Conservation (phyloP, 345 rosid genomes). For the Moringa oleifera region DNA sequence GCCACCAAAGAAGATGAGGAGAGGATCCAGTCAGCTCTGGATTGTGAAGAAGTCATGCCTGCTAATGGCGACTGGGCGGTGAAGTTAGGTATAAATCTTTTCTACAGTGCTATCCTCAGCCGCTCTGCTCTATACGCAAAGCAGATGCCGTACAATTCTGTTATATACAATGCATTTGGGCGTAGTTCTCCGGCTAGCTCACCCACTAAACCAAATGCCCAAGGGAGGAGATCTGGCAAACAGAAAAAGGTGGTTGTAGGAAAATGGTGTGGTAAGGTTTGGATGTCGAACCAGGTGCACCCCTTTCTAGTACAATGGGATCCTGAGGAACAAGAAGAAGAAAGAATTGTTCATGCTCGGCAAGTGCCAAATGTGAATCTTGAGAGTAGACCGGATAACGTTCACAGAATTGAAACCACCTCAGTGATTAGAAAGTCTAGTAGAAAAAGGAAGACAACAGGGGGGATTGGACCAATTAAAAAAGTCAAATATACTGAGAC, state of each 20-base stretch:
- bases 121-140: conserved; percentile 82
- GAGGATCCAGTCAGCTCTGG: conserved; percentile 59
- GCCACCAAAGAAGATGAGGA: conserved; percentile 66
- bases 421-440: conserved; percentile 40
- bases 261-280: conserved; percentile 97
- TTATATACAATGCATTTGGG: conserved; percentile 82
- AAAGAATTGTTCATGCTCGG: conserved; percentile 32
- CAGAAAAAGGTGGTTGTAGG: conserved; percentile 85
- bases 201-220: conserved; percentile 29
- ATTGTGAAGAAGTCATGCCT: conserved; percentile 72
- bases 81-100: conserved; percentile 82
- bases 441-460: conserved; percentile 61
- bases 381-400: conserved; percentile 35
- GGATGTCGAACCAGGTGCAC: conserved; percentile 99
- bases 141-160: conserved; percentile 93
- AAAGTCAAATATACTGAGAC: conserved; percentile 32
- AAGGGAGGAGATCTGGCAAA: conserved; percentile 46
- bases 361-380: conserved; percentile 36
- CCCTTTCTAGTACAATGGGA: conserved; percentile 52
- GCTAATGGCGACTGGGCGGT: conserved; percentile 94
- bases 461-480: conserved; percentile 37
- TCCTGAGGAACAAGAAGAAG: conserved; percentile 55
- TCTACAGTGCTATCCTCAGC: conserved; percentile 78
- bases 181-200: conserved; percentile 58
- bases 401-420: conserved; percentile 26